Conservation (phyloP, 495 filamentous ascomycete species). For the Apodospora peruviana region DNA sequence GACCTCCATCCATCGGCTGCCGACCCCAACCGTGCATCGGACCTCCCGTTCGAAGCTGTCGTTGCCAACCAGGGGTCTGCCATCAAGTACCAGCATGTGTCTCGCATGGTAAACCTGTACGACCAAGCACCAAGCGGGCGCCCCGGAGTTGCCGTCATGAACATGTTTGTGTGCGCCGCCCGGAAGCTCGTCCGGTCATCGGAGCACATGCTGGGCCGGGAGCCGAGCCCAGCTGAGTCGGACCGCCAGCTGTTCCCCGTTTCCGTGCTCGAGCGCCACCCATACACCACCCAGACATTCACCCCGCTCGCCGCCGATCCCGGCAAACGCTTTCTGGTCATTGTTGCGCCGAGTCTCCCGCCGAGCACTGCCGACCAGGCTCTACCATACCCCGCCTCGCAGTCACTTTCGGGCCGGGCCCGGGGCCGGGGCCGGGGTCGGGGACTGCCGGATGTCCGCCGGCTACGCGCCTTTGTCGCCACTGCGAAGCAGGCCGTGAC, state of each 20-base stretch:
- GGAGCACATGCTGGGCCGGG: slow-evolving; percentile 9
- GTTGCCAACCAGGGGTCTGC: slow-evolving; percentile 81
- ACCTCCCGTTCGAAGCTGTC: slow-evolving; percentile 36
- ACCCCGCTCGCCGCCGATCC: slow-evolving; percentile 62
- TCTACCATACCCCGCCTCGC: slow-evolving; percentile 27
- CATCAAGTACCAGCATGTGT: slow-evolving; percentile 76
- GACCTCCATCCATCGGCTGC: slow-evolving; percentile 38
- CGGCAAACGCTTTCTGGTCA: slow-evolving; percentile 64
- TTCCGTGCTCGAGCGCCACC: slow-evolving; percentile 82
- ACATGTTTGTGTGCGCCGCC: slow-evolving; percentile 85
- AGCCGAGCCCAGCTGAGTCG: neutral
- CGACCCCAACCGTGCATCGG: slow-evolving; percentile 19
- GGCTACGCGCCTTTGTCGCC: slow-evolving; percentile 73
- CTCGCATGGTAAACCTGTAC: slow-evolving; percentile 65
- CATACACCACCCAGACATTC: slow-evolving; percentile 91
- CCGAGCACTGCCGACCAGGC: slow-evolving; percentile 27
- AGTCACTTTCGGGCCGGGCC: neutral
- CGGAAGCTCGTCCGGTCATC: slow-evolving; percentile 37
- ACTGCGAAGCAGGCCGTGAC: slow-evolving; percentile 80
- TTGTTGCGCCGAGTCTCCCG: slow-evolving; percentile 73
- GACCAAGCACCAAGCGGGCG: slow-evolving; percentile 55
- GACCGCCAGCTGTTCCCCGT: slow-evolving; percentile 53
- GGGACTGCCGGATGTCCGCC: slow-evolving; percentile 68
- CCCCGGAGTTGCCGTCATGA: slow-evolving; percentile 61
- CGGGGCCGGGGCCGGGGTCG: slow-evolving; percentile 34